Percentiles rank a stretch among this genome's conserved stretches.
These are phyloP conservation scores for Stachybotrys chartarum DNA, from an alignment of 2,329 filamentous ascomycete genomes.

Conservation along the genomic window DNA sequence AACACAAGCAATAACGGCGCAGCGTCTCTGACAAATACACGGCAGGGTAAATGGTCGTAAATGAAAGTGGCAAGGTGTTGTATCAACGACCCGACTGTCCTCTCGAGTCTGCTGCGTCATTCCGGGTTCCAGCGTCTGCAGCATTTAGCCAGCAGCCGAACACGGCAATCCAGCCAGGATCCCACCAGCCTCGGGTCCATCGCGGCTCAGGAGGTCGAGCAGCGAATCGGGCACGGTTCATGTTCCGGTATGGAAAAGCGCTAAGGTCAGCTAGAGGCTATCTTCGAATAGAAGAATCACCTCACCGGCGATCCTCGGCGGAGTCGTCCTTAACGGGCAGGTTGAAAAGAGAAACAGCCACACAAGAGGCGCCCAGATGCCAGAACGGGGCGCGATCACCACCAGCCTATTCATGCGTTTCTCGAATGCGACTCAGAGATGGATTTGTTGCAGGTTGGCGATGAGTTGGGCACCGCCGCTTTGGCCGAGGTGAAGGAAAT, in stretches of 20 bases:
- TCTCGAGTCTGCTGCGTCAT: neutral
- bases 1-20: neutral
- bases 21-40: neutral
- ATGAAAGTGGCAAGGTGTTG: too few species aligned
- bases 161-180: neutral
- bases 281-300: too few species aligned
- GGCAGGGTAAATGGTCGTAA: too few species aligned
- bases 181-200: neutral
- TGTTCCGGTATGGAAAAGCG: too few species aligned
- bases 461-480: too few species aligned
- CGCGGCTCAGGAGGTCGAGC: neutral
- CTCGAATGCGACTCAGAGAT: neutral
- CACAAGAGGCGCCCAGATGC: neutral
- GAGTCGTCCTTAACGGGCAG: neutral
- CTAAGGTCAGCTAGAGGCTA: too few species aligned
- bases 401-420: neutral
- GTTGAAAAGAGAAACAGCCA: neutral
- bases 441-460: too few species aligned
- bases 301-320: neutral
- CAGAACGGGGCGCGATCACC: neutral
- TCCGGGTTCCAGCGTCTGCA: neutral
- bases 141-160: neutral
- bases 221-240: neutral
- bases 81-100: neutral
- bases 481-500: too few species aligned